phyloP scores from a whole-genome alignment of 352 stramenopile genomes.

The Globisporangium echinulatum region DNA sequence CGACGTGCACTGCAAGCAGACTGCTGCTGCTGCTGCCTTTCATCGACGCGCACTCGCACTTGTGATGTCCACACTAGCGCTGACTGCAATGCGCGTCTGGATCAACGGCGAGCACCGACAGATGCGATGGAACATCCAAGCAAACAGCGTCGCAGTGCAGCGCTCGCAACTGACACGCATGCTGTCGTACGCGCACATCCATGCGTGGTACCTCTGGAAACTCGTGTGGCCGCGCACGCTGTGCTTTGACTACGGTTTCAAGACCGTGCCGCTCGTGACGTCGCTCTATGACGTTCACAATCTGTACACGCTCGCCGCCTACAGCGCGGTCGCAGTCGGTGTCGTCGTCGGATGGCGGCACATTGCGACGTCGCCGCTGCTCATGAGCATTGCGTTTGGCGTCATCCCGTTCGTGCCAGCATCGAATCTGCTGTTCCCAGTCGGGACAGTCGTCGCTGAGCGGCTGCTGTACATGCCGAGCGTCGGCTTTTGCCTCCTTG shows the following conservation, averaged over 20 bases:
- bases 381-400: constrained; percentile 63
- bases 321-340: constrained; percentile 34
- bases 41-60: constrained; percentile 9
- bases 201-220: constrained; percentile 87
- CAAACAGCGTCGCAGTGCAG: constrained; percentile 81
- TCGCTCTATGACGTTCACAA: constrained; percentile 52
- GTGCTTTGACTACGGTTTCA: constrained; percentile 90
- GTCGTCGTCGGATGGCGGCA: constrained; percentile 19
- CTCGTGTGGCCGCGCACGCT: constrained; percentile 83
- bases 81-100: constrained; percentile 30
- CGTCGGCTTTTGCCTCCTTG: constrained; percentile 73
- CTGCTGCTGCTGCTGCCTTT: background rate
- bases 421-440: constrained; percentile 88
- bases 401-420: constrained; percentile 86
- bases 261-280: constrained; percentile 71
- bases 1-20: no score
- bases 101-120: constrained; percentile 67
- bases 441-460: constrained; percentile 89
- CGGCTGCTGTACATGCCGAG: constrained; percentile 88
- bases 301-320: constrained; percentile 49
- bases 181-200: constrained; percentile 82
- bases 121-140: constrained; percentile 77
- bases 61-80: constrained; percentile 16
- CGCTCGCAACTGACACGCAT: constrained; percentile 21
- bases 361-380: constrained; percentile 23